Base-by-base conservation (phyloP, 495 filamentous ascomycete species). In the Letharia lupina region DNA sequence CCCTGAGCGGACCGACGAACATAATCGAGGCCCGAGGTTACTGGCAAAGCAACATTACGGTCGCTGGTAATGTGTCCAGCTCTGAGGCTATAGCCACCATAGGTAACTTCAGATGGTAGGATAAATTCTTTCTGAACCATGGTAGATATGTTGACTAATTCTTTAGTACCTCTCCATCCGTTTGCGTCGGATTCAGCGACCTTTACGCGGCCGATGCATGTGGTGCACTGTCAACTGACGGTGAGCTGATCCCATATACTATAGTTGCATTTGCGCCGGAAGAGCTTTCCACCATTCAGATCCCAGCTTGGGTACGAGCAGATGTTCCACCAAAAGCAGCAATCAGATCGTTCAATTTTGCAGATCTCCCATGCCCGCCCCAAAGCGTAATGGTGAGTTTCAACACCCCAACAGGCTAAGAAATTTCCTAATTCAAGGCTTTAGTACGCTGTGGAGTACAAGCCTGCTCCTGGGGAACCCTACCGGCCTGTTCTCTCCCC, bases 281-380 rank as follows among this genome's bases (percentile, higher is more conserved):
- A n/a, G 62, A 64, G 41, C 28, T 64, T n/a, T 64, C 62, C 5
- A 64, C 62, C 13, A 40, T 64, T 16, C 5, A 54, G 16, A 35
- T 40, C 15, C 62, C 62, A 40, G 20, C 31, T 57, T 64, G 62
- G 62, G 33, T 20, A 39, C 31, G 62, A 54, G 42, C 33, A 54
- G 39, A 18, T 35, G n/a, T 58, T 39, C 62, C 62, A 23, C 47
- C 62, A 4, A 58, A 41, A 18, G 37, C 47, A n/a, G 41, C 48
- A 44, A 56, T 56, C 15, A 64, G 56, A 64, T 41, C 62, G 8
- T 64, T 64, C 18, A 64, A 64, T 18, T 57, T 64, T 39, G 62
- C 62, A 13, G 62, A 64, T 64, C 62, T 64, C 9, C 62, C 62
- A 10, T 64, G 62, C 50, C 62, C 62, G 16, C 62, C 62, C 4